phyloP scores from a whole-genome alignment of 2,329 filamentous ascomycete species.

The Paraphoma sp. region DNA sequence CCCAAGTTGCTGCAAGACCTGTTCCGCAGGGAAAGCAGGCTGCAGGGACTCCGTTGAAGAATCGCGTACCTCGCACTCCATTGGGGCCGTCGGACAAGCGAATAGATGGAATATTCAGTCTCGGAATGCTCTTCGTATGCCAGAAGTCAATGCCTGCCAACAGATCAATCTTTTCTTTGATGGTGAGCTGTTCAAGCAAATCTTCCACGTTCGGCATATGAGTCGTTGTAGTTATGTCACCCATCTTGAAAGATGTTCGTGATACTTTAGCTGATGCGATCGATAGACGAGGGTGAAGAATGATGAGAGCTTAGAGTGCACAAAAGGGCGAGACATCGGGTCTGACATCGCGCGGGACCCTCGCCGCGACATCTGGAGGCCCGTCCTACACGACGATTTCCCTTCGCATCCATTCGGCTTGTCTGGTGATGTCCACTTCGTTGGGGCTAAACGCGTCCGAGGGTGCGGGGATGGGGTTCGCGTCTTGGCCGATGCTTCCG shows the following conservation, averaged over 20 bases:
- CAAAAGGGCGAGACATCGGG: no score
- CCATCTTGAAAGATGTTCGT: not conserved
- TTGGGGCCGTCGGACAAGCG: conserved; percentile 64
- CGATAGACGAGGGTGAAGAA: no score
- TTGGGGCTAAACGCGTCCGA: no score
- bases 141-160: conserved; percentile 4
- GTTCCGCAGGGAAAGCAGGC: conserved; percentile 77
- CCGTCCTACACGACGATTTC: no score
- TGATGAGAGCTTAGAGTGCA: no score
- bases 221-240: not conserved
- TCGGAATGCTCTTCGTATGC: not conserved
- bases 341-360: no score
- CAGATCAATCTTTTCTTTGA: conserved; percentile 4
- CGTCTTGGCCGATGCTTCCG: not conserved
- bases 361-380: no score
- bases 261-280: not conserved
- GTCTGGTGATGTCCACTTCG: no score
- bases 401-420: no score
- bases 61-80: conserved; percentile 65
- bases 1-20: conserved; percentile 70
- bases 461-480: not conserved
- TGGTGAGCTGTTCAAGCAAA: not conserved
- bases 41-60: conserved; percentile 66
- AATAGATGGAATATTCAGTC: conserved; percentile 1
- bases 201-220: not conserved